Percentiles rank a stretch among this genome's conserved stretches.
phyloP scores from a whole-genome alignment of 495 filamentous ascomycete genomes.

The Aspergillus nanangensis region DNA sequence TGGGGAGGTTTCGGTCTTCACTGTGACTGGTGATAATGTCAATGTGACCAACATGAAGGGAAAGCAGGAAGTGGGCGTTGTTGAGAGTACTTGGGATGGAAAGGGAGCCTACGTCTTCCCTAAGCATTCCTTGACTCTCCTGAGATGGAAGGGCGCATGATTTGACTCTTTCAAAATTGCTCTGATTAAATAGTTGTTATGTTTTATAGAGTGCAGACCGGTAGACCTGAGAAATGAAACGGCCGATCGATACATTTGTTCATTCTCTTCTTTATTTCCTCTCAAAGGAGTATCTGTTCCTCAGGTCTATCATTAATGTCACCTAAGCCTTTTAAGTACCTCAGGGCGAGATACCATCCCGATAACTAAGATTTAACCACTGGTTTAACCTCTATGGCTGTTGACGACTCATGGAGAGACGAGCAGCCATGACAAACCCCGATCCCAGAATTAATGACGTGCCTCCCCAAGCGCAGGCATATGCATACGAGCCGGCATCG shows the following conservation, averaged over 20 bases:
- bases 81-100: conserved; percentile 58
- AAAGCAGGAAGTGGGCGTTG: conserved; percentile 54
- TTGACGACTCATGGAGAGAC: neutral
- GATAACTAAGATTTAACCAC: too few species aligned
- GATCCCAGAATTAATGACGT: neutral
- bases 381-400: neutral
- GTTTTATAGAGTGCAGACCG: neutral
- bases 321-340: too few species aligned
- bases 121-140: conserved; percentile 61
- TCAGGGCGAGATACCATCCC: too few species aligned
- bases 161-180: neutral
- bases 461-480: conserved; percentile 1
- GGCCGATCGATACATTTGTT: neutral
- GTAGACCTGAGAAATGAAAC: neutral
- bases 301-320: too few species aligned
- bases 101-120: conserved; percentile 54
- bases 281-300: too few species aligned
- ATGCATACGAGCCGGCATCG: neutral
- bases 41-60: conserved; percentile 55
- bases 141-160: conserved; percentile 61
- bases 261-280: neutral
- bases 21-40: conserved; percentile 52
- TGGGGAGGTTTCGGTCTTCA: conserved; percentile 49
- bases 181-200: neutral
- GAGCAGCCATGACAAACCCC: conserved; percentile 1